A percentile compares a stretch with the other conserved stretches of the same genome.
These are phyloP conservation scores for Eimeria acervulina DNA, from an alignment of 169 alveolate species.

Conservation along the genomic window DNA sequence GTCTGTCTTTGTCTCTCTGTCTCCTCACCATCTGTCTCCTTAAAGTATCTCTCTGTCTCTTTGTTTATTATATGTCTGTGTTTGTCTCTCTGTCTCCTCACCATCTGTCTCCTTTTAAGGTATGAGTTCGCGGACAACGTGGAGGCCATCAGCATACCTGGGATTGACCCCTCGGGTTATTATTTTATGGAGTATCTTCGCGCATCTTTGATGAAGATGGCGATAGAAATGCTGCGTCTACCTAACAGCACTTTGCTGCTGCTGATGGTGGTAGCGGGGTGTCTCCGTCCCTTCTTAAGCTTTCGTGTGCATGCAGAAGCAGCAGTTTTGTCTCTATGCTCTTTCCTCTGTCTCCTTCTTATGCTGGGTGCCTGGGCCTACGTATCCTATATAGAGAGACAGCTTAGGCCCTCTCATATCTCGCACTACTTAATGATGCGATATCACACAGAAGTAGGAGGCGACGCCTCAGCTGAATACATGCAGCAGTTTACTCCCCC, in stretches of 20 bases:
- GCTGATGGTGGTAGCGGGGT: constrained; percentile 84
- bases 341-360: constrained; percentile 84
- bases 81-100: too few relatives aligned
- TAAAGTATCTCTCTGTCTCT: too few relatives aligned
- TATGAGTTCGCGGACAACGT: constrained; percentile 90
- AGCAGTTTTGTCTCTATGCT: constrained; percentile 83
- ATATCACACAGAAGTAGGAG: constrained; percentile 84
- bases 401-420: constrained; percentile 84
- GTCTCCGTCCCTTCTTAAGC: constrained; percentile 87
- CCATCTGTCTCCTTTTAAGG: too few relatives aligned
- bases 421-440: constrained; percentile 85
- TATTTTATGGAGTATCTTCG: constrained; percentile 91
- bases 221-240: constrained; percentile 88
- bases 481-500: constrained; percentile 85
- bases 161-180: constrained; percentile 89
- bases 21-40: too few relatives aligned
- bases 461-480: constrained; percentile 37
- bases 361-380: constrained; percentile 83
- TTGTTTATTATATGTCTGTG: not conserved
- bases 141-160: constrained; percentile 88
- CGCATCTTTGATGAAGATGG: constrained; percentile 88
- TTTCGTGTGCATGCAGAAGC: constrained; percentile 87
- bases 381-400: constrained; percentile 83
- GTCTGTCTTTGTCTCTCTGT: too few relatives aligned
- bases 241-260: constrained; percentile 88